Evolutionary conservation across 2,329 filamentous ascomycete genomes (phyloP).

Genomic region (Phialemonium atrogriseum): DNA sequence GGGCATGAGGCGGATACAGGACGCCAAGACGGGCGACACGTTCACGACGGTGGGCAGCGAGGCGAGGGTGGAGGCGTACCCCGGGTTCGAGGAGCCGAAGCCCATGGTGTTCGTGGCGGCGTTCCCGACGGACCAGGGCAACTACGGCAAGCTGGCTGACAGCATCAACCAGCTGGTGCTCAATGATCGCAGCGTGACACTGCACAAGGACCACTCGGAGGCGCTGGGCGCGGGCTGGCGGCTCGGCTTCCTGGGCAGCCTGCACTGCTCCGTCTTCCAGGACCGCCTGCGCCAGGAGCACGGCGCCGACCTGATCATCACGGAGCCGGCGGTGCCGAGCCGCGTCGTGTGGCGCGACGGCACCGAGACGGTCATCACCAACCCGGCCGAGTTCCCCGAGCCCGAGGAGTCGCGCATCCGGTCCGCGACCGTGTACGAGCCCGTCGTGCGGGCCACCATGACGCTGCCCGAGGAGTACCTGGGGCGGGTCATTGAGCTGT

Average conservation of each 20-base stretch:
- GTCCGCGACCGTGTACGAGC: conserved; percentile 39
- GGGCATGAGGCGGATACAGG: conserved; percentile 93
- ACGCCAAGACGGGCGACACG: conserved; percentile 93
- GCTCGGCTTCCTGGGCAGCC: conserved; percentile 86
- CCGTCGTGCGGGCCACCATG: conserved; percentile 73
- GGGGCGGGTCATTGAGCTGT: conserved; percentile 89
- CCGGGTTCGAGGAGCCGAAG: conserved; percentile 94
- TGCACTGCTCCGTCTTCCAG: conserved; percentile 98
- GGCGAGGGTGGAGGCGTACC: conserved; percentile 67
- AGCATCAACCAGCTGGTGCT: conserved; percentile 90
- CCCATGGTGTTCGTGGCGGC: conserved; percentile 98
- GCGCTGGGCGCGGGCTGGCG: conserved; percentile 91
- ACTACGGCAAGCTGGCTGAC: conserved; percentile 81
- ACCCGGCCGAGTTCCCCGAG: conserved; percentile 83
- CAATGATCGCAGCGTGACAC: conserved; percentile 89
- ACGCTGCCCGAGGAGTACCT: conserved; percentile 92
- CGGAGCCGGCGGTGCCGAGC: conserved; percentile 88
- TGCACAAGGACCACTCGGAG: conserved; percentile 91
- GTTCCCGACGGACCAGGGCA: conserved; percentile 84
- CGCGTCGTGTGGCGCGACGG: conserved; percentile 75
- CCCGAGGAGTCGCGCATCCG: conserved; percentile 38
- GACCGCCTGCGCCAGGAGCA: conserved; percentile 92
- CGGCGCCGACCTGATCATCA: conserved; percentile 91
- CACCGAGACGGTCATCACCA: conserved; percentile 70
- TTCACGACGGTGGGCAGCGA: conserved; percentile 78